Evolutionary conservation across 441 rosid genomes (phyloP).

Genomic region (Eruca vesicaria): DNA sequence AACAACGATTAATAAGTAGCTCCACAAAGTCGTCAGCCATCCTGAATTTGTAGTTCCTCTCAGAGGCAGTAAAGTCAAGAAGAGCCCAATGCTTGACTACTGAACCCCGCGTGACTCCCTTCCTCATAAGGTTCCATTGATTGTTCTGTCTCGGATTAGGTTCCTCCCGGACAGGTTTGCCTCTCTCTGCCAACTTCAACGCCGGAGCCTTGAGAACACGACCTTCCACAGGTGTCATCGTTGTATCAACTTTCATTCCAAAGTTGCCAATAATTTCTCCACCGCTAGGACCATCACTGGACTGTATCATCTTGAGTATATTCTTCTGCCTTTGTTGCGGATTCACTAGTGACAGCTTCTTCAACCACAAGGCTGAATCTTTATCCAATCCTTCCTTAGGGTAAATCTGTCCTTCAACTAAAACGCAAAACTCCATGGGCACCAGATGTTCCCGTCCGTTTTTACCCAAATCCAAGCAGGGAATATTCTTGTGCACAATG

Average conservation of each 20-base stretch:
- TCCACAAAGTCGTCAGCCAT: conserved; percentile 37
- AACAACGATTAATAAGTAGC: conserved; percentile 47
- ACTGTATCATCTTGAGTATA: conserved; percentile 49
- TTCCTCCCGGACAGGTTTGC: conserved; percentile 39
- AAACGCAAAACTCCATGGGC: conserved; percentile 75
- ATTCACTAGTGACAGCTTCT: conserved; percentile 46
- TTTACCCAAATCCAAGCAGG: conserved; percentile 71
- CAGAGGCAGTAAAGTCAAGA: conserved; percentile 54
- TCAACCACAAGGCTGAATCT: conserved; percentile 40
- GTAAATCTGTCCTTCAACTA: conserved; percentile 74
- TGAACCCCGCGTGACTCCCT: conserved; percentile 68
- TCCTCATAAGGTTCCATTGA: conserved; percentile 78
- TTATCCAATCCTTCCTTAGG: conserved; percentile 59
- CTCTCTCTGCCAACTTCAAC: conserved; percentile 51
- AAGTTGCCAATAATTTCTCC: conserved; percentile 45
- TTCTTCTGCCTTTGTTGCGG: conserved; percentile 43
- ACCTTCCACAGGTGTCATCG: conserved; percentile 62
- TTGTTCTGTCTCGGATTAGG: conserved; percentile 51
- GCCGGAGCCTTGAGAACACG: conserved; percentile 76
- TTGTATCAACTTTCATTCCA: conserved; percentile 56
- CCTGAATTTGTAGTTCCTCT: conserved; percentile 10
- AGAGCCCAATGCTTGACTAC: conserved; percentile 66
- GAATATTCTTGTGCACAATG: conserved; percentile 49
- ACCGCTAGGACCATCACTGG: conserved; percentile 56
- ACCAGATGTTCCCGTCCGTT: conserved; percentile 44